These are phyloP conservation scores for Wallacemonas rigidus DNA, from an alignment of 208 protist genomes.

Conservation along the genomic window DNA sequence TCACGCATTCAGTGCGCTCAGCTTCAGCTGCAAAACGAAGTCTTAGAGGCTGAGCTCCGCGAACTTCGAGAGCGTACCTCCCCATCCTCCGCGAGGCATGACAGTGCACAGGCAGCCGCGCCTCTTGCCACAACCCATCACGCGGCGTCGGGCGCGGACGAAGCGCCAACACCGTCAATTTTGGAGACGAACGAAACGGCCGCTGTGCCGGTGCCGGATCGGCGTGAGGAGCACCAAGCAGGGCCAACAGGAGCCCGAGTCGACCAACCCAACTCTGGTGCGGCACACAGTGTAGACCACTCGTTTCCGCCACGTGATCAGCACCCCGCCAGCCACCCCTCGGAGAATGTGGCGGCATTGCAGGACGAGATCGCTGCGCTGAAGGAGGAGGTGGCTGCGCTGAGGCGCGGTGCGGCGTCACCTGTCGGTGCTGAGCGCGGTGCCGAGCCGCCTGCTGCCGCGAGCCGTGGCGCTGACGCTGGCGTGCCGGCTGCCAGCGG, in stretches of 20 bases:
- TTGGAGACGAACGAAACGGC: too few relatives aligned
- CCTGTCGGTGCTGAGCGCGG: neutral
- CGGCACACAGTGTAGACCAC: too few relatives aligned
- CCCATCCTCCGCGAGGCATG: neutral
- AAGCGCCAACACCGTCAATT: too few relatives aligned
- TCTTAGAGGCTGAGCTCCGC: constrained; percentile 18
- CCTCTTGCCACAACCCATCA: neutral
- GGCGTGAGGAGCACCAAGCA: too few relatives aligned
- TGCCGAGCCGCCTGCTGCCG: neutral
- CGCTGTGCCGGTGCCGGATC: too few relatives aligned
- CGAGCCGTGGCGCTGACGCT: neutral
- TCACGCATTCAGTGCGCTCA: neutral
- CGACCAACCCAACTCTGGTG: too few relatives aligned
- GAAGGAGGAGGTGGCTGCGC: neutral
- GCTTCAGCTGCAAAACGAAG: constrained; percentile 19
- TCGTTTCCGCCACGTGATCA: too few relatives aligned
- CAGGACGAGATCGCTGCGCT: neutral
- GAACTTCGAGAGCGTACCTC: neutral
- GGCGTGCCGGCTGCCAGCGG: too few relatives aligned
- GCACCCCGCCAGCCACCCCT: too few relatives aligned
- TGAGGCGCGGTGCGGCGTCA: neutral
- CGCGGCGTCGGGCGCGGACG: too few relatives aligned
- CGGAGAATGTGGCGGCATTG: too few relatives aligned
- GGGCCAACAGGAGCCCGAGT: too few relatives aligned
- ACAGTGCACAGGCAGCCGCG: neutral